Evolutionary conservation across 805 yeast genomes (phyloP), one percentile per base, ranked within the genome.

Genomic region (Scheffersomyces ergatensis): DNA sequence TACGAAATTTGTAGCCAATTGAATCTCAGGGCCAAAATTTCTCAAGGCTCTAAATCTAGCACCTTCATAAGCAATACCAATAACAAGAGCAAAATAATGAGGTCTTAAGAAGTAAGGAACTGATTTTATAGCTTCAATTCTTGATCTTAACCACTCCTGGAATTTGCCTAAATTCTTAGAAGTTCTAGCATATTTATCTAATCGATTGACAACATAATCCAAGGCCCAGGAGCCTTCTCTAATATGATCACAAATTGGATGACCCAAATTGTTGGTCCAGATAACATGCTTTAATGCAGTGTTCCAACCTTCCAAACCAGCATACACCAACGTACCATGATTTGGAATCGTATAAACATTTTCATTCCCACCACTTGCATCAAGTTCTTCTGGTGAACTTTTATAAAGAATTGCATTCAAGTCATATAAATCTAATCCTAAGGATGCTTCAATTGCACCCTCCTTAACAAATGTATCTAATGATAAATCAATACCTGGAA

Each of bases 301-400:
- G 34, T 82, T 77, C 96, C 96, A 92, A 1, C 99, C 98, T 60
- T 89, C 95, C 17, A 93, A 66, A 9, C 99, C 99, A 31, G 96
- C 90, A 61, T 88, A 92, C 0, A 81, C 84, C 34, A 90, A 66
- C 13, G 69, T 67, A 0, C 97, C 97, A 59, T 75, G 67, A 23
- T 74, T 70, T 1, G 98, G 97, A 35, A 92, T 72, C 36, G 64
- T 59, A 62, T 93, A 92, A 0, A 77, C 77, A 8, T 97, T 96
- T 34, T 76, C 82, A 7, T 60, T 51, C 5, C 96, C 95, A 17
- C 63, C 74, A 49, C 90, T 79, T 11, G 80, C 76, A 56, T 90
- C 97, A 17, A 89, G 69, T 61, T 92, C 99, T 62, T 92, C 99
- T 11, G 84, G 76, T 42, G 89, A 96, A 55, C 93, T 82, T 38